Percentiles rank a stretch among this genome's conserved stretches.
These are phyloP conservation scores for Sphagnum contortum DNA, from an alignment of 225 moss, liverwort and hornwort genomes.

Conservation along the genomic window DNA sequence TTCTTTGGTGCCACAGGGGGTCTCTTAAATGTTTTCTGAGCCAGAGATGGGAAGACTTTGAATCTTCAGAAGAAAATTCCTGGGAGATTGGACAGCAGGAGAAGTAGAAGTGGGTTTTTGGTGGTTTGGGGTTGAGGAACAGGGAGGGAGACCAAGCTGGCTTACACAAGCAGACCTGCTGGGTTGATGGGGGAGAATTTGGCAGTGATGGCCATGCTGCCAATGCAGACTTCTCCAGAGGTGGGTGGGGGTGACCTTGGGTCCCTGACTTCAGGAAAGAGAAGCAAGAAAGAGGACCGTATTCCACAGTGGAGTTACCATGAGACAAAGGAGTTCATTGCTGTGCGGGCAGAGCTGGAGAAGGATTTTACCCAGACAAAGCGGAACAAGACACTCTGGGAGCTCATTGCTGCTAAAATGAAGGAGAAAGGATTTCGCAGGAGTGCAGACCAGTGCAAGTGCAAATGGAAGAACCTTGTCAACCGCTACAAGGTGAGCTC, in stretches of 20 bases:
- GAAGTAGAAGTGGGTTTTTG: too few species aligned
- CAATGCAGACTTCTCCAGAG: constrained; percentile 64
- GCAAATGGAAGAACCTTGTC: constrained; percentile 99
- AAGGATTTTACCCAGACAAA: constrained; percentile 99
- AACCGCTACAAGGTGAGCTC: constrained; percentile 90
- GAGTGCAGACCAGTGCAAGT: constrained; percentile 99
- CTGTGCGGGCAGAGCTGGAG: constrained; percentile 93
- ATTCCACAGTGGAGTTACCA: constrained; percentile 99
- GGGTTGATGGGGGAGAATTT: constrained; percentile 94
- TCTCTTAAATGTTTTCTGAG: too few species aligned
- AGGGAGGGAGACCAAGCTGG: constrained; percentile 42
- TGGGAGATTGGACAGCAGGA: too few species aligned
- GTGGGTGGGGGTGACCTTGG: constrained; percentile 64
- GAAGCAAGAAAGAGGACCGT: constrained; percentile 91
- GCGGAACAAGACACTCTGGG: constrained; percentile 99
- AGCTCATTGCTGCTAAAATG: constrained; percentile 95
- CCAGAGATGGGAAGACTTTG: too few species aligned
- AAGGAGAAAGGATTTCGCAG: constrained; percentile 94
- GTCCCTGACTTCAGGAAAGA: constrained; percentile 58
- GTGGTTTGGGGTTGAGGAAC: too few species aligned
- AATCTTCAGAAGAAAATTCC: too few species aligned
- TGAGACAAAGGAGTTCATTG: constrained; percentile 96
- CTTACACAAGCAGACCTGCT: constrained; percentile 47
- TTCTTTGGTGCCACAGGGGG: too few species aligned
- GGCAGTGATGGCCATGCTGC: constrained; percentile 64